Conservation (phyloP, 176 grass and related monocot species). For the Rhynchospora tenuis region DNA sequence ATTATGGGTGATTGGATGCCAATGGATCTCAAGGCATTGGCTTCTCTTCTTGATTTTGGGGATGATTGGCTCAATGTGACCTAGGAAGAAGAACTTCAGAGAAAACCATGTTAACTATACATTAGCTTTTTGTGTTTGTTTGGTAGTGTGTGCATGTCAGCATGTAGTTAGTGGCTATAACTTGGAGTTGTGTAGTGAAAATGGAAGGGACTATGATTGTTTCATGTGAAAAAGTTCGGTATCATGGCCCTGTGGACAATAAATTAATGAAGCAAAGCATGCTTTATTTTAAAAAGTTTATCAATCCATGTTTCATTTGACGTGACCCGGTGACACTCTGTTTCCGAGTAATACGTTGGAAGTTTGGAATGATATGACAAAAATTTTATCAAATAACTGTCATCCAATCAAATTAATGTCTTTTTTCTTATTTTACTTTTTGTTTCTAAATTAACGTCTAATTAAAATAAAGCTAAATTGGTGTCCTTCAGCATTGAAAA, state of each 20-base stretch:
- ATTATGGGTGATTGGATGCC: conserved; percentile 50
- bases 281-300: background rate
- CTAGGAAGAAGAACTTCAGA: background rate
- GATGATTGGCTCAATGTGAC: conserved; percentile 39
- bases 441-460: background rate
- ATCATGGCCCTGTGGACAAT: background rate
- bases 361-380: background rate
- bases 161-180: background rate
- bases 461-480: too few species aligned
- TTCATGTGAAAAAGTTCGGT: background rate
- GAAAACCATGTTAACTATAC: background rate
- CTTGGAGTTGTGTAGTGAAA: conserved; percentile 5
- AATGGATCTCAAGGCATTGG: conserved; percentile 46
- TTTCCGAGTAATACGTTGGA: background rate
- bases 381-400: background rate
- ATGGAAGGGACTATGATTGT: background rate
- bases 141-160: too few species aligned
- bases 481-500: too few species aligned
- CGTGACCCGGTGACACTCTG: background rate
- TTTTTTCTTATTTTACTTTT: background rate
- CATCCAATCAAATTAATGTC: background rate
- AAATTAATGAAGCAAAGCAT: background rate
- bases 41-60: conserved; percentile 53
- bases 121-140: background rate
- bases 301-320: background rate